phyloP scores from a whole-genome alignment of 805 yeast genomes.

The Grigorovia yakushimaensis region DNA sequence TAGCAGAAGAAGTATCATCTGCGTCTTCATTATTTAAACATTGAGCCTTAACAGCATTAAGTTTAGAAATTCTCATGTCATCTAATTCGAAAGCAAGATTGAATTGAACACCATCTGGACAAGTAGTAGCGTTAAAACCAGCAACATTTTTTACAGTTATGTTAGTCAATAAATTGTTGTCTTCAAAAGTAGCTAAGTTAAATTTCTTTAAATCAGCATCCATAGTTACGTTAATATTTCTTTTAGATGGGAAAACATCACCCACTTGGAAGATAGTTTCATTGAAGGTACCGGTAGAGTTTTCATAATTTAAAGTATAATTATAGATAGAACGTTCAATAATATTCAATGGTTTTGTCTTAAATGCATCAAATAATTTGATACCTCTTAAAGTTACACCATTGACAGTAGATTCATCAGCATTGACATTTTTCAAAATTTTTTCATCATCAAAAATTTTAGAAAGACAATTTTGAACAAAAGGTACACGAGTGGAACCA shows the following conservation, averaged over 20 bases:
- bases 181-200: conserved; percentile 28
- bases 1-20: conserved; percentile 3
- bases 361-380: conserved; percentile 55
- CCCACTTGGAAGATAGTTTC: conserved; percentile 41
- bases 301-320: conserved; percentile 34
- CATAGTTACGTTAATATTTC: conserved; percentile 29
- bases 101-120: conserved; percentile 31
- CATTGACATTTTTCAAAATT: conserved; percentile 77
- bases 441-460: conserved; percentile 48
- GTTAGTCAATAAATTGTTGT: conserved; percentile 12
- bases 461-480: conserved; percentile 56
- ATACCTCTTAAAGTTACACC: conserved; percentile 87
- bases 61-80: conserved; percentile 39
- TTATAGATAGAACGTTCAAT: conserved; percentile 45
- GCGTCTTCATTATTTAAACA: conserved; percentile 31
- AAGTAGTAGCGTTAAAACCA: conserved; percentile 30
- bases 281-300: conserved; percentile 17
- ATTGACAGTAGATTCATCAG: conserved; percentile 88
- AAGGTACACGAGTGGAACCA: conserved; percentile 86
- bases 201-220: conserved; percentile 25
- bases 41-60: conserved; percentile 36
- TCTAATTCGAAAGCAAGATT: conserved; percentile 38
- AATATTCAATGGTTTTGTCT: conserved; percentile 46
- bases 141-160: conserved; percentile 13
- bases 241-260: conserved; percentile 26